A percentile compares a stretch with the other conserved stretches of the same genome.
Conservation (phyloP, 257 asterid species). For the Echium plantagineum region DNA sequence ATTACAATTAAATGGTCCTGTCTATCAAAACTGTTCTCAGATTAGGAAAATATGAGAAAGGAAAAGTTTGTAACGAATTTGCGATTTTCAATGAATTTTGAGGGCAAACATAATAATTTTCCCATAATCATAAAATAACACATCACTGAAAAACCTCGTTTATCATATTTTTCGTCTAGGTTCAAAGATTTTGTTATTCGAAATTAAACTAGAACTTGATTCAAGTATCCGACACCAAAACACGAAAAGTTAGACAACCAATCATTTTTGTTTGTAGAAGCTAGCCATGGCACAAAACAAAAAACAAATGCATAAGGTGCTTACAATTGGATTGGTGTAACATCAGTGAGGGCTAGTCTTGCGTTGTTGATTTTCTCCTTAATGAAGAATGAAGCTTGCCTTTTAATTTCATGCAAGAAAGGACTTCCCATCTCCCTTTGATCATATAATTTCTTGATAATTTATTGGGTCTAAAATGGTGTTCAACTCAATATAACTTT, state of each 20-base stretch:
- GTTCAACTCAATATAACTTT: not conserved
- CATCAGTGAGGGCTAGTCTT: constrained; percentile 65
- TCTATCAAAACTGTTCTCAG: too few relatives aligned
- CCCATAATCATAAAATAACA: too few relatives aligned
- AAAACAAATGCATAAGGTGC: not conserved
- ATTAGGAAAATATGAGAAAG: too few relatives aligned
- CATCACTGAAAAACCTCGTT: too few relatives aligned
- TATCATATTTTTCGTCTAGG: too few relatives aligned
- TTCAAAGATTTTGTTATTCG: too few relatives aligned
- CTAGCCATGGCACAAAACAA: not conserved
- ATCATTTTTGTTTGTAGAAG: not conserved
- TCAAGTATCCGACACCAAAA: too few relatives aligned
- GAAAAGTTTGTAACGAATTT: too few relatives aligned
- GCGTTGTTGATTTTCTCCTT: constrained; percentile 76
- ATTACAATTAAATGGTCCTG: too few relatives aligned
- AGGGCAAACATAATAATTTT: too few relatives aligned
- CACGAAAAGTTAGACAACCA: not conserved
- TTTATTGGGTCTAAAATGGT: not conserved
- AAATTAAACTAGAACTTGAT: too few relatives aligned
- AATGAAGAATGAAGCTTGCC: constrained; percentile 75
- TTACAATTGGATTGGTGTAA: constrained; percentile 66
- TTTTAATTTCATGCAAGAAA: constrained; percentile 60
- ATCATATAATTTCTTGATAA: constrained; percentile 6
- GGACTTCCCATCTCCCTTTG: constrained; percentile 25
- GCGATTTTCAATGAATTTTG: too few relatives aligned